Evolutionary conservation across 148 eudicot species (phyloP).

Genomic region (Silene conica): DNA sequence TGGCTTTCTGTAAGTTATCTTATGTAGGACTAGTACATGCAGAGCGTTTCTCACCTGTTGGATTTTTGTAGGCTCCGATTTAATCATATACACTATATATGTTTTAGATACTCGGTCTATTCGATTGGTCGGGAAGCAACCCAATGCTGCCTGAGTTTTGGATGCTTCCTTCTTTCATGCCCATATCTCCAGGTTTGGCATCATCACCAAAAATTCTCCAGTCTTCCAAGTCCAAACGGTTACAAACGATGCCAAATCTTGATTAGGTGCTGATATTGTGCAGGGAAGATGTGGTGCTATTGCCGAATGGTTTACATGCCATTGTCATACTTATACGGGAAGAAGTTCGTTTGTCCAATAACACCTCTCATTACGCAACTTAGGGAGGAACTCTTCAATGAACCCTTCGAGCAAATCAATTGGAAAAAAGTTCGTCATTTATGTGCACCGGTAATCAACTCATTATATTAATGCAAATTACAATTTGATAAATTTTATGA

Average conservation of each 20-base stretch:
- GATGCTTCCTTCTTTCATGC: conserved; percentile 33
- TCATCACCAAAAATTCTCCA: no score
- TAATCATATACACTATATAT: not conserved
- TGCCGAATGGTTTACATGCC: conserved; percentile 19
- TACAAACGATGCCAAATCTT: no score
- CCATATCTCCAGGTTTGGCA: conserved; percentile 34
- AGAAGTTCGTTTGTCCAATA: conserved; percentile 25
- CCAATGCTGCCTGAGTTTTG: conserved; percentile 44
- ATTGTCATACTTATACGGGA: no score
- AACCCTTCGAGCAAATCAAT: conserved; percentile 29
- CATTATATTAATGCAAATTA: no score
- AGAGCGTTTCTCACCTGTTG: no score
- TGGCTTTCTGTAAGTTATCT: conserved; percentile 33
- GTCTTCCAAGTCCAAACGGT: no score
- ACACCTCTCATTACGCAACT: conserved; percentile 29
- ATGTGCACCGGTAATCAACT: conserved; percentile 28
- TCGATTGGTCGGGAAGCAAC: conserved; percentile 38
- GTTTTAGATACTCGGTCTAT: conserved; percentile 34
- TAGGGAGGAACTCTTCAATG: conserved; percentile 34
- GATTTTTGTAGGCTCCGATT: no score
- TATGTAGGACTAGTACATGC: no score
- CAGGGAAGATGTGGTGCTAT: conserved; percentile 41
- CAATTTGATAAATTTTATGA: no score
- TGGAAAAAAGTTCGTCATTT: conserved; percentile 34
- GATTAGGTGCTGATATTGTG: not conserved